phyloP scores from a whole-genome alignment of 139 green algal species.

The Coccomyxa sp. region DNA sequence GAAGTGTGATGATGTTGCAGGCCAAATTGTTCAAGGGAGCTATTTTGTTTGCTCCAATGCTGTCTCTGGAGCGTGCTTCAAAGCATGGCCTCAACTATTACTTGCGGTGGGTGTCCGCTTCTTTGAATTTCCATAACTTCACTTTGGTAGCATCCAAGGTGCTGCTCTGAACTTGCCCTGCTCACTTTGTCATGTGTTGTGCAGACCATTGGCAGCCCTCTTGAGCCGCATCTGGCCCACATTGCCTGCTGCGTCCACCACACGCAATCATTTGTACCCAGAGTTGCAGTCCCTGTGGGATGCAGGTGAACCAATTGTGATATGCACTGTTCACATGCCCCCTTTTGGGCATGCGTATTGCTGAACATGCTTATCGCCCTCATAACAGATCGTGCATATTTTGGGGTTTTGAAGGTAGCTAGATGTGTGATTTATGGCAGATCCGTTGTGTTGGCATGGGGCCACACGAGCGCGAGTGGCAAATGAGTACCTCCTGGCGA shows the following conservation, averaged over 20 bases:
- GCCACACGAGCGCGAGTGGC: slow-evolving; percentile 36
- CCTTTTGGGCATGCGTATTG: neutral
- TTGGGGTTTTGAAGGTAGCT: too few relatives aligned
- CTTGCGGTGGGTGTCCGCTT: slow-evolving; percentile 15
- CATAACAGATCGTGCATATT: too few relatives aligned
- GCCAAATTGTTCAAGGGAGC: slow-evolving; percentile 35
- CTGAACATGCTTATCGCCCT: neutral
- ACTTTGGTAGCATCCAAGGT: too few relatives aligned
- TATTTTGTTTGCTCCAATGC: slow-evolving; percentile 64
- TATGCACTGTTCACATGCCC: neutral
- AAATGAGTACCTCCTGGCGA: slow-evolving; percentile 47
- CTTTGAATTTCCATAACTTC: too few relatives aligned
- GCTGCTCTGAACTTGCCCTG: neutral
- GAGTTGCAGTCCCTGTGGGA: slow-evolving; percentile 52
- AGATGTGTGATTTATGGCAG: slow-evolving; percentile 16
- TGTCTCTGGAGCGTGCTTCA: slow-evolving; percentile 57
- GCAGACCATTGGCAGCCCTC: slow-evolving; percentile 31
- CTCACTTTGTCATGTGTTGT: neutral
- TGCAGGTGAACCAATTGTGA: slow-evolving; percentile 5
- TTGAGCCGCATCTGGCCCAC: slow-evolving; percentile 39
- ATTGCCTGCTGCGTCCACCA: slow-evolving; percentile 26
- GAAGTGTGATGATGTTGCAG: slow-evolving; percentile 7
- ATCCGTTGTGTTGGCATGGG: slow-evolving; percentile 30
- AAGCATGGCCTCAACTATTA: slow-evolving; percentile 56
- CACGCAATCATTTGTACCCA: slow-evolving; percentile 42